These are phyloP conservation scores for Trypanosoma melophagium DNA, from an alignment of 208 protist genomes.

Conservation along the genomic window DNA sequence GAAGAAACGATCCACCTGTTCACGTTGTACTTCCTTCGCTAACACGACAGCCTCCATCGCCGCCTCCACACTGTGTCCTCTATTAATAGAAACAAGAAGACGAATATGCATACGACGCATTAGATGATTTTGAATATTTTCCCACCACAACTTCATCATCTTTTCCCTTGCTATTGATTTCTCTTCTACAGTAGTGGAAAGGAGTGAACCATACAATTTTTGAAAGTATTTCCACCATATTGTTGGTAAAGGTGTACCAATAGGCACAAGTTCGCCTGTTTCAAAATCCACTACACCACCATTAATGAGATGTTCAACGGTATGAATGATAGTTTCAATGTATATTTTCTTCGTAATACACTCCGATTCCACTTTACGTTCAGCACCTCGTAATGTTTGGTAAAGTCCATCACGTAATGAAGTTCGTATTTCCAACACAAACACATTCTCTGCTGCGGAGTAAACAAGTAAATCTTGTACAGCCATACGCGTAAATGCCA, in stretches of 20 bases:
- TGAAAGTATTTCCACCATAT: constrained; percentile 16
- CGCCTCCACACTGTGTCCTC: constrained; percentile 32
- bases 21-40: constrained; percentile 41
- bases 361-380: not conserved
- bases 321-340: constrained; percentile 44
- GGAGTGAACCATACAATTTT: constrained; percentile 24
- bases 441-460: constrained; percentile 65
- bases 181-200: not conserved
- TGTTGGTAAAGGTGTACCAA: not conserved
- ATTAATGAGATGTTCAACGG: constrained; percentile 61
- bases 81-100: constrained; percentile 82
- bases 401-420: constrained; percentile 71
- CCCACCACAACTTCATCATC: constrained; percentile 8
- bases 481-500: constrained; percentile 69
- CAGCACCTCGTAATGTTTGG: constrained; percentile 10
- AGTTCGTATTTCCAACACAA: constrained; percentile 78
- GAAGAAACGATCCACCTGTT: constrained; percentile 48
- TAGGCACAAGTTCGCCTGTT: constrained; percentile 47
- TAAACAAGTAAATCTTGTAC: constrained; percentile 80
- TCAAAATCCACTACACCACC: constrained; percentile 68
- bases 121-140: constrained; percentile 10
- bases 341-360: constrained; percentile 51
- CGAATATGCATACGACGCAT: constrained; percentile 59
- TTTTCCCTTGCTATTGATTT: not conserved
- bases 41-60: constrained; percentile 46